These are phyloP conservation scores for Phytophthora agathidicida DNA, from an alignment of 352 stramenopile species.

Conservation along the genomic window DNA sequence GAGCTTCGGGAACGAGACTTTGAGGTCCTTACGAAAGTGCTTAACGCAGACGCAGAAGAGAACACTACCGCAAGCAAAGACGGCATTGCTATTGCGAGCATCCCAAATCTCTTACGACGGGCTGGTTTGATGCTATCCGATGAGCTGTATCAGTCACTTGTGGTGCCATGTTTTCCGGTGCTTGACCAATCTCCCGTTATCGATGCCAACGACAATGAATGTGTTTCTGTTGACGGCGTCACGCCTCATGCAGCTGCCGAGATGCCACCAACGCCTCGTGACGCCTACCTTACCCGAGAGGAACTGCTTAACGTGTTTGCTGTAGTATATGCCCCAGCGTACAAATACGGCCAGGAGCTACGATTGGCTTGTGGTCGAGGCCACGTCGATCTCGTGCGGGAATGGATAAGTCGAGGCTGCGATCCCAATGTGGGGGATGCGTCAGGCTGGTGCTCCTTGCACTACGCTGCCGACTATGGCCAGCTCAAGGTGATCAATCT, in stretches of 20 bases:
- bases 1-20: conserved; percentile 69
- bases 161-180: conserved; percentile 33
- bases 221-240: neutral
- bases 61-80: neutral
- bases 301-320: conserved; percentile 69
- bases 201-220: neutral
- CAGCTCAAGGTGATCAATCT: conserved; percentile 49
- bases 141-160: conserved; percentile 49
- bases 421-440: conserved; percentile 68
- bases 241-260: neutral
- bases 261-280: neutral
- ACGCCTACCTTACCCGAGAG: conserved; percentile 14
- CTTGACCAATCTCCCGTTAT: conserved; percentile 6
- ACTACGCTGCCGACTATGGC: conserved; percentile 75
- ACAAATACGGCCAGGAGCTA: conserved; percentile 75
- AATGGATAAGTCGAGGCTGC: conserved; percentile 63
- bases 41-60: conserved; percentile 28
- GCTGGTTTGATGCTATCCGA: conserved; percentile 36
- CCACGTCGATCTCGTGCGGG: conserved; percentile 42
- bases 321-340: conserved; percentile 64
- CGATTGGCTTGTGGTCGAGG: conserved; percentile 65
- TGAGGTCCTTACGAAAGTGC: conserved; percentile 36
- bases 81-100: conserved; percentile 27
- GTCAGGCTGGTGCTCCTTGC: conserved; percentile 63
- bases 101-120: conserved; percentile 46